Percentiles rank a stretch among this genome's conserved stretches.
Evolutionary conservation across 2,329 filamentous ascomycete genomes (phyloP).

Genomic region (Aschersonia sp.): DNA sequence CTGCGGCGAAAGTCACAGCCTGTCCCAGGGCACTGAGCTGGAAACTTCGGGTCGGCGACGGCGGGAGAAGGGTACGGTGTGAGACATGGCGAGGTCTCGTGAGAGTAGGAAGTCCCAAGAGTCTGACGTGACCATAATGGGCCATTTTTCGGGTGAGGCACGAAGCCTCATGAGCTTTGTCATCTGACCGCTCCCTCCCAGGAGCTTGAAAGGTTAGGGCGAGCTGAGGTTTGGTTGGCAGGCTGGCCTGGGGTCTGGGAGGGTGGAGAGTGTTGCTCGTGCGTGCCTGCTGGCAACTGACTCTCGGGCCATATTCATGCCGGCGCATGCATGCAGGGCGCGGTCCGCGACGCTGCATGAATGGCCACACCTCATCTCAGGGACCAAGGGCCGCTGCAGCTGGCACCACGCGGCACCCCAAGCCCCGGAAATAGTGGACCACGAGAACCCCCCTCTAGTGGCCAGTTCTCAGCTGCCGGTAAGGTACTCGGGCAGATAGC

Average conservation of each 20-base stretch:
- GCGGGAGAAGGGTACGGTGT: background rate
- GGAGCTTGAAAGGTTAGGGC: no score
- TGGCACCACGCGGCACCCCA: background rate
- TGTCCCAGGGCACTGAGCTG: constrained; percentile 18
- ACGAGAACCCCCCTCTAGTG: background rate
- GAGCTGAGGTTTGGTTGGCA: no score
- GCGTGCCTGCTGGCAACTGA: no score
- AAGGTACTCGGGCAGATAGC: background rate
- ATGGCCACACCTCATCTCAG: background rate
- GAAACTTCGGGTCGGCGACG: constrained; percentile 11
- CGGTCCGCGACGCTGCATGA: background rate
- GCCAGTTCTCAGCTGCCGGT: background rate
- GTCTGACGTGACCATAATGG: background rate
- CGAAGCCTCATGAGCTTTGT: background rate
- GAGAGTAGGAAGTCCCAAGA: background rate
- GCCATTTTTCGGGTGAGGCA: background rate
- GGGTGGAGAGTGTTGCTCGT: no score
- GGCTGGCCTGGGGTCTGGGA: no score
- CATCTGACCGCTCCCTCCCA: background rate
- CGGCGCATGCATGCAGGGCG: background rate
- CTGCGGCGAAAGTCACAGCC: constrained; percentile 24
- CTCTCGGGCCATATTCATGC: no score
- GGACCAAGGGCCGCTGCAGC: background rate
- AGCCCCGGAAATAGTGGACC: background rate
- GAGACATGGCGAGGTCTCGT: background rate